Percentiles rank a stretch among this genome's conserved stretches.
These are phyloP conservation scores for Paecilomyces sp. DNA, from an alignment of 2,329 filamentous ascomycete species.

Conservation along the genomic window DNA sequence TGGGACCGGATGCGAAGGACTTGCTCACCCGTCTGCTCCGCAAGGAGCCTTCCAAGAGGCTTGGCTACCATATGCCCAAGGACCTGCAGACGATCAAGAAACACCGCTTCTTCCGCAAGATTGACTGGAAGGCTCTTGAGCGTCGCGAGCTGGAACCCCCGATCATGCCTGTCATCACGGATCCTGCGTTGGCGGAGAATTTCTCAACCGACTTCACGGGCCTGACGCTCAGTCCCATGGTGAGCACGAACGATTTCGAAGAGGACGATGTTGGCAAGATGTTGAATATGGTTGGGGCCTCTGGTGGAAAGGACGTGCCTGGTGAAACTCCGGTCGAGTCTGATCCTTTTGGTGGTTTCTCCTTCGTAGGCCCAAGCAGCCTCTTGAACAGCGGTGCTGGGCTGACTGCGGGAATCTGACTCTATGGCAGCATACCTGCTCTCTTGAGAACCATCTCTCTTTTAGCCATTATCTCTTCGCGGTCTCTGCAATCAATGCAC, in stretches of 20 bases:
- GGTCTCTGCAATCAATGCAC: background rate
- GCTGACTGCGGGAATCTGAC: conserved; percentile 12
- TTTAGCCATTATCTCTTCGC: background rate
- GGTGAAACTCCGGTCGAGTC: conserved; percentile 17
- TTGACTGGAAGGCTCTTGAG: conserved; percentile 86
- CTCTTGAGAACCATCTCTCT: background rate
- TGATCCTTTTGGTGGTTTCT: conserved; percentile 43
- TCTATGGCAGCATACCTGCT: background rate
- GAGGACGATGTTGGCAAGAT: conserved; percentile 14
- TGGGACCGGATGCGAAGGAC: conserved; percentile 88
- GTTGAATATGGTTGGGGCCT: conserved; percentile 12
- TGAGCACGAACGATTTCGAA: conserved; percentile 26
- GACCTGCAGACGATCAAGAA: conserved; percentile 80
- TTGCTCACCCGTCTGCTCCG: conserved; percentile 80
- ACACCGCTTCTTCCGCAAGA: conserved; percentile 94
- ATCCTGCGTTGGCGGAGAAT: conserved; percentile 94
- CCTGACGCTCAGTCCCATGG: conserved; percentile 68
- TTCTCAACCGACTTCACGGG: conserved; percentile 90
- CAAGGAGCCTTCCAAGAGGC: conserved; percentile 85
- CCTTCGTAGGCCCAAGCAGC: conserved; percentile 42
- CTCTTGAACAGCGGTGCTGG: conserved; percentile 35
- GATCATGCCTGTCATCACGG: conserved; percentile 88
- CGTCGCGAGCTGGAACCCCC: conserved; percentile 77
- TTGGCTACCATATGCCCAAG: conserved; percentile 82
- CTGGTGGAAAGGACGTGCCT: conserved; percentile 7